Base-by-base conservation (phyloP, 169 alveolate species). In the Eimeria tenella region DNA sequence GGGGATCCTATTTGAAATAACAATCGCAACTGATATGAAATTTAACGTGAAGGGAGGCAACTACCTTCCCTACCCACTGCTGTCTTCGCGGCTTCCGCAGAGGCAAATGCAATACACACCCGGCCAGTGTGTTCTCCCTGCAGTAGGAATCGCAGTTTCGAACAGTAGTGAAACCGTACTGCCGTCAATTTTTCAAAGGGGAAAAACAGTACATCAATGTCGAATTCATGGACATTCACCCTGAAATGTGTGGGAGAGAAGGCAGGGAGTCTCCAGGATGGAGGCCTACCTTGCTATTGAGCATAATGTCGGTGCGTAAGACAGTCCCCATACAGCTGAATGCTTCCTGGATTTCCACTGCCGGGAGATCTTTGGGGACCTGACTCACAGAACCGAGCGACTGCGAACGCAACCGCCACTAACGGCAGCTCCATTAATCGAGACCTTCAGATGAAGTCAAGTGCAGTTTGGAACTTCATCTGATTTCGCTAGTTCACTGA, bases 101-200 rank as follows among this genome's bases (percentile, higher is more conserved):
- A 73, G 31, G 95, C 90, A 63, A 63, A 91, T 60, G 90, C 87
- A 79, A 91, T 77, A 58, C 90, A 91, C 62, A 91, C 95, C 75
- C 95, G 79, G 63, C 95, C 95, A 11, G 95, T 91, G 77, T 91
- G 95, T 74, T 91, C 95, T 79, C 95, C 95, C 95, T 91, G 91
- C 71, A 62, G 3, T 11, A 23, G 13, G n/a, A 31, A 25, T 13
- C 62, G 11, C 50, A 73, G 11, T 17, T 13, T 49, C 77, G 11
- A 65, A 71, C 21, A 68, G 9, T 15, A 71, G 17, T 23, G 21
- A 55, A 71, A 73, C 31, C 4, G 21, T 50, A 17, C 31, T 15
- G 73, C 8, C 17, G 19, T 50, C 2, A 31, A 31, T 31, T 31
- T 31, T 31, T 31, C 42, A 31, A 31, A 31, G 11, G 7, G n/a